phyloP scores from a whole-genome alignment of 208 protist species.

The Phytomonas sp. region DNA sequence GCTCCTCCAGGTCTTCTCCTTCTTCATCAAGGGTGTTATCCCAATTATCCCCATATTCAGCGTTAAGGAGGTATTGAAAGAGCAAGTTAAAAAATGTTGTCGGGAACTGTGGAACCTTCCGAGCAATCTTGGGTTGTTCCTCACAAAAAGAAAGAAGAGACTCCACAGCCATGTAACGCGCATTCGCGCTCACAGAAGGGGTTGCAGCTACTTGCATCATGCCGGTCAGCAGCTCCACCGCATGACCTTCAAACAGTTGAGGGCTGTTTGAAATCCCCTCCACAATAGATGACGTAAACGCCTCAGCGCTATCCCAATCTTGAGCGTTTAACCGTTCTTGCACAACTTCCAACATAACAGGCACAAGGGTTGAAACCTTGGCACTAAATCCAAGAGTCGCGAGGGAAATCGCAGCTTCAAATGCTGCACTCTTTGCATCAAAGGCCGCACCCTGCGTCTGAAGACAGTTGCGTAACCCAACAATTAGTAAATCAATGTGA shows the following conservation, averaged over 20 bases:
- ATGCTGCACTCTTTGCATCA: conserved; percentile 43
- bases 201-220: conserved; percentile 72
- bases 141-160: conserved; percentile 75
- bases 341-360: conserved; percentile 54
- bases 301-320: conserved; percentile 55
- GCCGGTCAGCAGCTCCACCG: conserved; percentile 37
- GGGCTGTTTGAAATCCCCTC: conserved; percentile 42
- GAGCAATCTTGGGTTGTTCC: conserved; percentile 57
- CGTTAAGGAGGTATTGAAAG: conserved; percentile 78
- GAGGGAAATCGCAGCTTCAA: conserved; percentile 53
- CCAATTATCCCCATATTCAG: conserved; percentile 56
- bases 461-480: conserved; percentile 53
- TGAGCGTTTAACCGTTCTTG: conserved; percentile 50
- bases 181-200: conserved; percentile 29
- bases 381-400: conserved; percentile 26
- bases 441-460: conserved; percentile 13
- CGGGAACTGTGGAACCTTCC: conserved; percentile 74
- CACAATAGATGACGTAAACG: conserved; percentile 39
- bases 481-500: conserved; percentile 28
- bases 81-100: conserved; percentile 74
- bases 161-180: conserved; percentile 79
- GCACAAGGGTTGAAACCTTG: conserved; percentile 42
- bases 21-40: conserved; percentile 44
- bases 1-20: conserved; percentile 44
- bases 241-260: conserved; percentile 47